Conservation (phyloP, 176 grass and related monocot genomes). For the Alloteropsis semialata region DNA sequence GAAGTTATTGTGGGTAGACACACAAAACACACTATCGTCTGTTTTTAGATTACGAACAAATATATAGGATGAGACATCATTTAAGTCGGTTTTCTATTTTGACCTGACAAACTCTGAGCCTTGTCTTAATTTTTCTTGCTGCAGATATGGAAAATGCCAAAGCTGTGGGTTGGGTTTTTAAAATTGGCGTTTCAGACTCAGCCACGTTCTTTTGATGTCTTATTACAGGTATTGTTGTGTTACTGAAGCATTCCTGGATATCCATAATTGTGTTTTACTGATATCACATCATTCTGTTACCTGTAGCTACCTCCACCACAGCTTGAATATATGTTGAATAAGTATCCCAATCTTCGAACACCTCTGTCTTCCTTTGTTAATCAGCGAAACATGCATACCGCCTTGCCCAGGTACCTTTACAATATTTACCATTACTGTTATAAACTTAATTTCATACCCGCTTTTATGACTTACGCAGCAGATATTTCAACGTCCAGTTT, state of each 20-base stretch:
- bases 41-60: slow-evolving; percentile 1
- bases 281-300: slow-evolving; percentile 35
- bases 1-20: background rate
- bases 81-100: background rate
- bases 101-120: background rate
- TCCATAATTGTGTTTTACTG: slow-evolving; percentile 27
- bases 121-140: slow-evolving; percentile 18
- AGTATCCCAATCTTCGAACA: slow-evolving; percentile 54
- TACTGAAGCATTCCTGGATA: slow-evolving; percentile 8
- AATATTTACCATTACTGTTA: slow-evolving; percentile 16
- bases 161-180: slow-evolving; percentile 94
- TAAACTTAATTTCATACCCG: background rate
- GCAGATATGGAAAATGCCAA: slow-evolving; percentile 98
- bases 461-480: slow-evolving; percentile 10
- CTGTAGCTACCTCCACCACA: slow-evolving; percentile 74
- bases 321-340: slow-evolving; percentile 67
- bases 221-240: slow-evolving; percentile 65
- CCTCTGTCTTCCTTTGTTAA: slow-evolving; percentile 77
- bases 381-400: slow-evolving; percentile 58
- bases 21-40: slow-evolving; percentile 19
- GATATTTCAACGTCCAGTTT: slow-evolving; percentile 14
- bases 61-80: background rate
- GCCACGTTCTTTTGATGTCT: slow-evolving; percentile 84
- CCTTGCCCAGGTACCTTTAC: slow-evolving; percentile 59
- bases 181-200: slow-evolving; percentile 90